A percentile compares a stretch with the other conserved stretches of the same genome.
These are phyloP conservation scores for Kuraishia hungarica DNA, from an alignment of 805 yeast genomes.

Conservation along the genomic window DNA sequence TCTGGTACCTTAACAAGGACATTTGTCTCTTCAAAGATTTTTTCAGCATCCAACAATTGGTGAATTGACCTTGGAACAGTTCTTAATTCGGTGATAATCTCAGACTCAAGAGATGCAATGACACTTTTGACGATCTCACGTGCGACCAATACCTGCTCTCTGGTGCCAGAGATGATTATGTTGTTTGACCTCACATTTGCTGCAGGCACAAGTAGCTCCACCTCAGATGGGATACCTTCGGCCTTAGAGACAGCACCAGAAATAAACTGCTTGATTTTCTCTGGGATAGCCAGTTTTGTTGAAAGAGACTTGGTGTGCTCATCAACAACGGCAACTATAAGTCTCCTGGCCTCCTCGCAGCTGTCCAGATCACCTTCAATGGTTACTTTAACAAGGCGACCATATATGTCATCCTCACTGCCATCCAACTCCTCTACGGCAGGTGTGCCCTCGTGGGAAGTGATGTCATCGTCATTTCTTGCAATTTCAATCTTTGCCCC, in stretches of 20 bases:
- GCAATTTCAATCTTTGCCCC: constrained; percentile 69
- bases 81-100: constrained; percentile 44
- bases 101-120: constrained; percentile 33
- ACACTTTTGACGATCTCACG: constrained; percentile 40
- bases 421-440: constrained; percentile 25
- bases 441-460: constrained; percentile 17
- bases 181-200: constrained; percentile 29
- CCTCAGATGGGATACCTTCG: constrained; percentile 13
- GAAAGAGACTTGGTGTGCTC: constrained; percentile 59
- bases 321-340: constrained; percentile 64
- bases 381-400: constrained; percentile 49
- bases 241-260: constrained; percentile 20
- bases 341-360: constrained; percentile 60
- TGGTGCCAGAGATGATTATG: constrained; percentile 59
- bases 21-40: constrained; percentile 41
- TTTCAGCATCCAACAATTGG: constrained; percentile 52
- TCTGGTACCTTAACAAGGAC: constrained; percentile 53
- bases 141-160: constrained; percentile 52
- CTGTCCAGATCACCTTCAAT: constrained; percentile 84
- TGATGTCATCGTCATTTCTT: constrained; percentile 9
- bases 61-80: constrained; percentile 63
- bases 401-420: constrained; percentile 53
- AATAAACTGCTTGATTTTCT: constrained; percentile 35
- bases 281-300: constrained; percentile 38
- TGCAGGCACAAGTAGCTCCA: constrained; percentile 21